phyloP scores from a whole-genome alignment of 305 asterid genomes.

The Stenogyne calaminthoides region DNA sequence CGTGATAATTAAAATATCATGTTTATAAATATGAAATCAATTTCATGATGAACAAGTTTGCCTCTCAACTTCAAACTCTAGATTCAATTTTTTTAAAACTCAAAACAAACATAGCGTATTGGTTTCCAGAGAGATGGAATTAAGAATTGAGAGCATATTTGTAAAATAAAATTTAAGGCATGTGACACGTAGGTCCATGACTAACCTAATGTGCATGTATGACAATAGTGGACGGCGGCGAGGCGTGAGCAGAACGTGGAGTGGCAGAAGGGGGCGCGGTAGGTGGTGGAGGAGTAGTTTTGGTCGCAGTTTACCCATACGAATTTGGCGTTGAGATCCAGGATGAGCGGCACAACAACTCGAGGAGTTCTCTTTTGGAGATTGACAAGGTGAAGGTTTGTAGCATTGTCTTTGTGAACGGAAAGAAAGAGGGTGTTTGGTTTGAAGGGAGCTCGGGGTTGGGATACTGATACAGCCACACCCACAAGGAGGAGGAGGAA shows the following conservation, averaged over 20 bases:
- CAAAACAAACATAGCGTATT: too few species aligned
- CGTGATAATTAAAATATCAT: too few species aligned
- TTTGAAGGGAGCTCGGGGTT: slow-evolving; percentile 35
- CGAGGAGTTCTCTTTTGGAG: slow-evolving; percentile 47
- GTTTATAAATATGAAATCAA: too few species aligned
- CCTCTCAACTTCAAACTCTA: too few species aligned
- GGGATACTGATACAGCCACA: neutral
- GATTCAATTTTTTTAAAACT: too few species aligned
- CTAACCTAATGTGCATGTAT: slow-evolving; percentile 27
- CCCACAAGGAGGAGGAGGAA: slow-evolving; percentile 17
- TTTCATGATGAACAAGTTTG: too few species aligned
- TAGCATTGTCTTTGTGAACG: slow-evolving; percentile 38
- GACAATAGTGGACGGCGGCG: slow-evolving; percentile 46
- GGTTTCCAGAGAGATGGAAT: too few species aligned
- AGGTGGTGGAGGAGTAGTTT: slow-evolving; percentile 48
- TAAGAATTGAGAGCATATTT: too few species aligned
- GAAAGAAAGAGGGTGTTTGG: slow-evolving; percentile 43
- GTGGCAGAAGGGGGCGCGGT: slow-evolving; percentile 50
- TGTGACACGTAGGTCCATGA: too few species aligned
- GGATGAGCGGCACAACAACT: slow-evolving; percentile 34
- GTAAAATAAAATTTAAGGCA: too few species aligned
- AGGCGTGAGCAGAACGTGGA: slow-evolving; percentile 42
- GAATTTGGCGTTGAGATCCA: slow-evolving; percentile 49
- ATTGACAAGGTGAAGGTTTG: slow-evolving; percentile 38
- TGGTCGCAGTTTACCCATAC: slow-evolving; percentile 44